Evolutionary conservation across 495 filamentous ascomycete genomes (phyloP).

Genomic region (Xylaria acuta): DNA sequence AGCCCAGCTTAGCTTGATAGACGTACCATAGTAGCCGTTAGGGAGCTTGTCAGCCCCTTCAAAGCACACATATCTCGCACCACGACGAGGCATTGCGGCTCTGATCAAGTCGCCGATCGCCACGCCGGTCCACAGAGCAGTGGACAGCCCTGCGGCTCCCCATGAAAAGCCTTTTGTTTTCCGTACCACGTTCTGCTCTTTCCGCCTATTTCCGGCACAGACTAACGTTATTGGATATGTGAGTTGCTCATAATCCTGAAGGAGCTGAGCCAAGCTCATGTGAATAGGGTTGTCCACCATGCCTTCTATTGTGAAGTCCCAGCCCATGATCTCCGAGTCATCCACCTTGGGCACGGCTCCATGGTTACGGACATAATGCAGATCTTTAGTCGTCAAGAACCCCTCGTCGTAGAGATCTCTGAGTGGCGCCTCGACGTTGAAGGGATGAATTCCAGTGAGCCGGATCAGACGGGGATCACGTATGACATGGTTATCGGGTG

Average conservation of each 20-base stretch:
- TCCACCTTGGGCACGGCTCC: conserved; percentile 81
- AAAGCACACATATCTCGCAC: conserved; percentile 88
- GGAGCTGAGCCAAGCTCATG: conserved; percentile 74
- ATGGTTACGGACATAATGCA: conserved; percentile 97
- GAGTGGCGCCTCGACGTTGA: conserved; percentile 91
- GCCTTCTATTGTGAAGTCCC: conserved; percentile 88
- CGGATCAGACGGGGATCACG: conserved; percentile 87
- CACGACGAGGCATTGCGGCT: conserved; percentile 69
- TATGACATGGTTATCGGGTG: conserved; percentile 85
- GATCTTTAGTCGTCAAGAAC: conserved; percentile 88
- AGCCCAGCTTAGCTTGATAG: conserved; percentile 85
- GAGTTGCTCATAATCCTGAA: conserved; percentile 79
- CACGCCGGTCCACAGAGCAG: conserved; percentile 88
- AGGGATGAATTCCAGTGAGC: conserved; percentile 89
- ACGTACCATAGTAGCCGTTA: conserved; percentile 91
- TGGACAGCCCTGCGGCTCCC: conserved; percentile 90
- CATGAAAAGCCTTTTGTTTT: conserved; percentile 97
- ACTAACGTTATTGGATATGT: conserved; percentile 90
- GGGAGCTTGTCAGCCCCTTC: conserved; percentile 90
- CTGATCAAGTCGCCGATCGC: conserved; percentile 74
- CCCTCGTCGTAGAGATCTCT: conserved; percentile 81
- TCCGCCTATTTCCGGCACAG: conserved; percentile 91
- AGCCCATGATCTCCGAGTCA: conserved; percentile 75
- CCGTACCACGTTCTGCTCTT: conserved; percentile 90
- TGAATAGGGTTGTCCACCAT: conserved; percentile 80